Evolutionary conservation across 768 basidiomycete genomes (phyloP).

Genomic region (Tephrocybe sp.): DNA sequence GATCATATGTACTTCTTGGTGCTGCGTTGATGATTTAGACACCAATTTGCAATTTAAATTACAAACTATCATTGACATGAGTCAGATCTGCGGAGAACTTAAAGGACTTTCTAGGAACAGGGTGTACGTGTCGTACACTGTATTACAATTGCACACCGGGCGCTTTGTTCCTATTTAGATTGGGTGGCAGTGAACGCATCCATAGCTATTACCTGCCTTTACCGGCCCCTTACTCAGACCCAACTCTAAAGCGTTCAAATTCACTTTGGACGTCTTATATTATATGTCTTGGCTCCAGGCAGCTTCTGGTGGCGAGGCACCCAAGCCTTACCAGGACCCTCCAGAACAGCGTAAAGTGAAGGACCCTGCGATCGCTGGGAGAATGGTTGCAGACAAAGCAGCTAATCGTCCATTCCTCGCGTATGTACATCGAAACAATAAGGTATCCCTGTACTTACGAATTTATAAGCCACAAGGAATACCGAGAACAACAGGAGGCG

Average conservation of each 20-base stretch:
- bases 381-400: conserved; percentile 70
- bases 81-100: too few species aligned
- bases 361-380: conserved; percentile 62
- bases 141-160: too few species aligned
- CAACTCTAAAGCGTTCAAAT: neutral
- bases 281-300: conserved; percentile 65
- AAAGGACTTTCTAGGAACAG: too few species aligned
- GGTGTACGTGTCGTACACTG: too few species aligned
- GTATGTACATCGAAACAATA: conserved; percentile 41
- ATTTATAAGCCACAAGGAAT: conserved; percentile 58
- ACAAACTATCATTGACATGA: too few species aligned
- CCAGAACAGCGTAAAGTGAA: conserved; percentile 48
- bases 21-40: too few species aligned
- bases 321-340: conserved; percentile 36
- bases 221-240: too few species aligned
- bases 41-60: too few species aligned
- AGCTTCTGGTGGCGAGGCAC: conserved; percentile 35
- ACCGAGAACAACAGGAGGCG: conserved; percentile 57
- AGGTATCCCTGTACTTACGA: conserved; percentile 11
- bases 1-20: too few species aligned
- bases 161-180: too few species aligned
- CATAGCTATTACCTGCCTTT: too few species aligned
- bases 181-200: too few species aligned
- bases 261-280: neutral
- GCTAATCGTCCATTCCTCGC: conserved; percentile 85